Conservation (phyloP, 148 eudicot species). For the Beta vulgaris region DNA sequence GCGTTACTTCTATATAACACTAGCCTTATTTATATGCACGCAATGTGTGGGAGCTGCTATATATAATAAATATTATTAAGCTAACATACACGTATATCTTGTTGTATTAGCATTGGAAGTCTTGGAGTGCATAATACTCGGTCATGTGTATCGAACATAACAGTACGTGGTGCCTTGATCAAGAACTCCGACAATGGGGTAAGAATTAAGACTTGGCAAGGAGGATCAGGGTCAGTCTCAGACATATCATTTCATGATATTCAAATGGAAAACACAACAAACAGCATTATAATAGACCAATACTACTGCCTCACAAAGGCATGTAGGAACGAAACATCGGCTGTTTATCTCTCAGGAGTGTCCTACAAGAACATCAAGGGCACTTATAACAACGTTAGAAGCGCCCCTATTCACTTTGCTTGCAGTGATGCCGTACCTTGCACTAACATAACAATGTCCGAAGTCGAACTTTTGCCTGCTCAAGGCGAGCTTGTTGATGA, state of each 20-base stretch:
- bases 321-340: slow-evolving; percentile 78
- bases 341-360: slow-evolving; percentile 72
- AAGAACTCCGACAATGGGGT: slow-evolving; percentile 85
- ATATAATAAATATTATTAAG: no score
- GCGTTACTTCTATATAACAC: no score
- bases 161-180: slow-evolving; percentile 63
- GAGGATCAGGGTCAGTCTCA: slow-evolving; percentile 80
- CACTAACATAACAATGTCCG: slow-evolving; percentile 92
- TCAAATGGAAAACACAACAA: slow-evolving; percentile 79
- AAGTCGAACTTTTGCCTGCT: slow-evolving; percentile 77
- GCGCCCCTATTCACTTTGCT: slow-evolving; percentile 89
- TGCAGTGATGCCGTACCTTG: slow-evolving; percentile 93
- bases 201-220: slow-evolving; percentile 98
- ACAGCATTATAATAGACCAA: slow-evolving; percentile 85
- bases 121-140: slow-evolving; percentile 76
- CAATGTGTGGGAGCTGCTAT: no score
- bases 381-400: slow-evolving; percentile 76
- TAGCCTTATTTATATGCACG: no score
- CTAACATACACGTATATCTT: background rate
- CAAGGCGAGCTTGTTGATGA: slow-evolving; percentile 80
- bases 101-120: slow-evolving; percentile 78
- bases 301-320: slow-evolving; percentile 77
- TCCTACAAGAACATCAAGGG: slow-evolving; percentile 82
- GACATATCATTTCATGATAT: slow-evolving; percentile 68
- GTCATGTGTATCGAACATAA: slow-evolving; percentile 86